phyloP scores from a whole-genome alignment of 1,284 basidiomycete genomes.

The Fistulina hepatica region DNA sequence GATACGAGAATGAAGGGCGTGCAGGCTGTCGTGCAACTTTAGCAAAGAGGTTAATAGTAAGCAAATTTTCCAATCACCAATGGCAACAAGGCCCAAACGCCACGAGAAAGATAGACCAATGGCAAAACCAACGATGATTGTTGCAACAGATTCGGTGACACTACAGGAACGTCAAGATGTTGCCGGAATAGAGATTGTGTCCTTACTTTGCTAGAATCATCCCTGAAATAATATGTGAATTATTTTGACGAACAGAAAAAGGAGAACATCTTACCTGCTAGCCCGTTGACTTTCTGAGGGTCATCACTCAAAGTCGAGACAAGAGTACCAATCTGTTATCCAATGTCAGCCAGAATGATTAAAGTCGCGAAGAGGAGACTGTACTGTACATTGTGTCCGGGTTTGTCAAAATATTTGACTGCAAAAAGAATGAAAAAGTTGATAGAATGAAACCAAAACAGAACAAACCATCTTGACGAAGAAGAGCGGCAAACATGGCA shows the following conservation, averaged over 20 bases:
- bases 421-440: conserved; percentile 8
- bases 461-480: conserved; percentile 70
- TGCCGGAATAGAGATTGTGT: background rate
- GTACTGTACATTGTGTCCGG: conserved; percentile 50
- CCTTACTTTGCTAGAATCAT: conserved; percentile 70
- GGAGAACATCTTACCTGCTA: too few species aligned
- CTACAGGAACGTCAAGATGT: conserved; percentile 20
- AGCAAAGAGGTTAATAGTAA: background rate
- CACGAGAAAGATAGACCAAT: conserved; percentile 55
- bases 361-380: too few species aligned
- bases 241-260: too few species aligned
- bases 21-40: conserved; percentile 43
- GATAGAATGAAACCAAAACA: background rate
- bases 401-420: conserved; percentile 84
- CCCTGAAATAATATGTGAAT: too few species aligned
- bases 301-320: conserved; percentile 79
- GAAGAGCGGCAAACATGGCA: conserved; percentile 61
- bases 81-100: conserved; percentile 68
- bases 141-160: conserved; percentile 72
- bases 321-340: conserved; percentile 51
- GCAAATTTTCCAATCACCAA: conserved; percentile 34
- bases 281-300: conserved; percentile 85
- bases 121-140: conserved; percentile 64
- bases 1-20: conserved; percentile 74
- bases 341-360: background rate